These are phyloP conservation scores for Chernovozyma aurita DNA, from an alignment of 1,139 yeast genomes.

Conservation along the genomic window DNA sequence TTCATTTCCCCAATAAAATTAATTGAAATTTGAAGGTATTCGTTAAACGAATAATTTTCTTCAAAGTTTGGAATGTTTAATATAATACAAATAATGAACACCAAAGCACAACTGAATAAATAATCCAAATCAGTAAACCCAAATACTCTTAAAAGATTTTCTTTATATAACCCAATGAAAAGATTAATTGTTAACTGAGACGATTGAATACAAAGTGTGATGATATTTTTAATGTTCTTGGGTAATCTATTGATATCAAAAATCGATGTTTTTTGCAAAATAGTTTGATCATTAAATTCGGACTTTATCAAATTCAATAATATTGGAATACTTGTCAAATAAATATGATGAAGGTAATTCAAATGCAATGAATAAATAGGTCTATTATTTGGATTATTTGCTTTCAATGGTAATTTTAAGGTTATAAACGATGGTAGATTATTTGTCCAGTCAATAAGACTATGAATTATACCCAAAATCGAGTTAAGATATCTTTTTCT, in stretches of 20 bases:
- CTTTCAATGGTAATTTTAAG: slow-evolving; percentile 12
- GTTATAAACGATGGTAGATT: slow-evolving; percentile 17
- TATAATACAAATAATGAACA: slow-evolving; percentile 21
- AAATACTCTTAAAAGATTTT: slow-evolving; percentile 16
- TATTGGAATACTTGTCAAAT: slow-evolving; percentile 25
- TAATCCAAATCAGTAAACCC: slow-evolving; percentile 28
- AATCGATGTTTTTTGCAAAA: too few species aligned
- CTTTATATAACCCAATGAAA: slow-evolving; percentile 18
- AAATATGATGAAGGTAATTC: slow-evolving; percentile 27
- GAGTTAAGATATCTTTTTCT: slow-evolving; percentile 16
- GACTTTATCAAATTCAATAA: slow-evolving; percentile 15
- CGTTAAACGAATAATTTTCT: slow-evolving; percentile 13
- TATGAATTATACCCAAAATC: slow-evolving; percentile 16
- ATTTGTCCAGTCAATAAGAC: slow-evolving; percentile 20
- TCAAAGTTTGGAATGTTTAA: slow-evolving; percentile 9
- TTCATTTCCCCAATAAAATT: slow-evolving; percentile 21
- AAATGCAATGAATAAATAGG: slow-evolving; percentile 23
- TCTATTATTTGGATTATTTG: slow-evolving; percentile 13
- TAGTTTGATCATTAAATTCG: not conserved
- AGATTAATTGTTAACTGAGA: slow-evolving; percentile 23
- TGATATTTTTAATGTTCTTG: slow-evolving; percentile 17
- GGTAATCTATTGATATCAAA: too few species aligned
- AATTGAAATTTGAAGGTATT: slow-evolving; percentile 18
- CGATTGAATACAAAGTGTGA: slow-evolving; percentile 18
- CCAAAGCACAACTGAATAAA: slow-evolving; percentile 18